Conservation (phyloP, 1,139 yeast species). For the Wickerhamomyces sp. region DNA sequence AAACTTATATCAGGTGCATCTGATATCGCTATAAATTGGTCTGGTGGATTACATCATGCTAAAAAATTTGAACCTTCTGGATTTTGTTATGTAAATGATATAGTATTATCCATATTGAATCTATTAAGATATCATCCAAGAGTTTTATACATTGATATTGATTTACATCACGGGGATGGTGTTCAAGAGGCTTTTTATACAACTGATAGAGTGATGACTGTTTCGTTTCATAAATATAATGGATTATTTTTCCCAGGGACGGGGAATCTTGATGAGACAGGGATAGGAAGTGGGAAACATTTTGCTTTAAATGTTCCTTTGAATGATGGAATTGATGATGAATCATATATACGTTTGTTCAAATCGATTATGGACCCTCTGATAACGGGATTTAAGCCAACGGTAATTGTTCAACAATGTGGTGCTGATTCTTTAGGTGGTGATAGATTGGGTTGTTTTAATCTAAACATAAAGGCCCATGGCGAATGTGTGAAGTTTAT, state of each 20-base stretch:
- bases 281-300: slow-evolving; percentile 85
- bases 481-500: slow-evolving; percentile 93
- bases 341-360: slow-evolving; percentile 44
- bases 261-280: slow-evolving; percentile 84
- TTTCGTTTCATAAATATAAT: slow-evolving; percentile 92
- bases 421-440: slow-evolving; percentile 94
- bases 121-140: slow-evolving; percentile 87
- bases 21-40: slow-evolving; percentile 94
- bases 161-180: slow-evolving; percentile 98
- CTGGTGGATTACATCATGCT: slow-evolving; percentile 97
- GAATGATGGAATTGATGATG: slow-evolving; percentile 90
- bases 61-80: slow-evolving; percentile 95
- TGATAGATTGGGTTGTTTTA: slow-evolving; percentile 88
- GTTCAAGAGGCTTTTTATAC: slow-evolving; percentile 97
- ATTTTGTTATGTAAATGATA: slow-evolving; percentile 87
- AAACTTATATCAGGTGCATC: slow-evolving; percentile 88
- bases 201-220: slow-evolving; percentile 95
- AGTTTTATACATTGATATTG: slow-evolving; percentile 93
- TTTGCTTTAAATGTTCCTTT: slow-evolving; percentile 86
- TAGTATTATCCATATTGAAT: slow-evolving; percentile 87
- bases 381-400: slow-evolving; percentile 77
- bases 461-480: slow-evolving; percentile 87
- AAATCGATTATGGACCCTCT: slow-evolving; percentile 86
- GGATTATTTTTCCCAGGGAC: slow-evolving; percentile 97
- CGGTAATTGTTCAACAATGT: slow-evolving; percentile 85